Evolutionary conservation across 306 rosid species (phyloP), one percentile per base, ranked within the genome.

Genomic region (Dryas octopetala): DNA sequence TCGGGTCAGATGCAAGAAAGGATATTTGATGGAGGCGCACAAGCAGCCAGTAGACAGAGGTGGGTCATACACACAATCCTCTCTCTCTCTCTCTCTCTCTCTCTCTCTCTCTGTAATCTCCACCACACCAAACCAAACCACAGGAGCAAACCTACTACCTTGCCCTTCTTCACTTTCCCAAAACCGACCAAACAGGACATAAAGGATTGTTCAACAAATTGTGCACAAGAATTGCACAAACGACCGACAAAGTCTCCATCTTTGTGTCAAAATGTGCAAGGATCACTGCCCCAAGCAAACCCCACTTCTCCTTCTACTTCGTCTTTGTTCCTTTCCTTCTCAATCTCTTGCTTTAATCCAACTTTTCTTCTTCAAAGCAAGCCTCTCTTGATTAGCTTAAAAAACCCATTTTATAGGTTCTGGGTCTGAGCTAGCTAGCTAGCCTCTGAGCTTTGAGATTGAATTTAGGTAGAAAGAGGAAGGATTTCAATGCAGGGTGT

Each of bases 1-100:
- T 32, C 38, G 38, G 38, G 38, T 2, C 52, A 64, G 65, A 48
- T 58, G 40, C 57, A 66, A 58, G 60, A 12, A 80, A 73, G 62
- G 80, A 71, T 45, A 77, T 77, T 77, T 62, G 86, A 80, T 75
- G 89, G 89, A 65, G 79, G 86, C 79, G 89, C 90, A 84, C 62
- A 63, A 70, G 66, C 81, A 74, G 90, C 84, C 91, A 80, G 68
- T 1, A 46, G 67, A 47, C 45, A 71, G 44, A 55, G 17, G 23
- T 26, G 41, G 76, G 76, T 44, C 75, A 14, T 6, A 0, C 9
- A 45, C 15, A 4, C 3, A 14, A 19, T 4, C 73, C 1, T 26
- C 10, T 9, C 9, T 5, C 9, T 5, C 76, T 8, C 19, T 19
- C 1, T 26, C 10, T 9, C 4, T 43, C 76, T 8, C 19, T 19